Base-by-base conservation (phyloP, 2,329 filamentous ascomycete genomes). In the Ophiostoma novo-ulmi region DNA sequence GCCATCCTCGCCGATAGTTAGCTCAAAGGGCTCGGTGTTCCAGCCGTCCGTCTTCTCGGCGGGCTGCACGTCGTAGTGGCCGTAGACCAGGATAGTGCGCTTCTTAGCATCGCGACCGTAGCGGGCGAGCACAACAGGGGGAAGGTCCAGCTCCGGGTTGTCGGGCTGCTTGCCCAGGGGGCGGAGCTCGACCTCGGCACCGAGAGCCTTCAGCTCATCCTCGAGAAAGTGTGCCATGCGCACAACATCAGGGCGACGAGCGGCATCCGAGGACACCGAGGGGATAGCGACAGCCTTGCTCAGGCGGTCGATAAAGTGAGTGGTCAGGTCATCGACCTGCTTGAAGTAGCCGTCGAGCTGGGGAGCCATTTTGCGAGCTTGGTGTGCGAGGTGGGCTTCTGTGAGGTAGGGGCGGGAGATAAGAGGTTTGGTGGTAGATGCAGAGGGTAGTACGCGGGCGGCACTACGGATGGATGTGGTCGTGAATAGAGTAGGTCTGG, bases 61-160 rank as follows among this genome's bases (percentile, higher is more conserved):
- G 36, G 95, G 95, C 82, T 99, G 95, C 48, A 99, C 95, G 79
- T 99, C 95, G 83, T 99, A 99, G 84, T 99, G 95, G 67, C 95
- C 95, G 78, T 99, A 99, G 66, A 99, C 93, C 73, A 99, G 86
- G 75, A 99, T 95, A 48, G 94, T 98, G 72, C 92, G 88, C 88
- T 98, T 99, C 80, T 87, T 92, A 81, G 91, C 89, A 80, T 98
- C 94, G 80, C 88, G 92, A 75, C 95, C 94, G 80, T 98, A 98
- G 75, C 95, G 90, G 68, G 90, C 94, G 74, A 99, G 87, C 70
- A 99, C 88, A 69, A 97, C 94, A 1, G 95, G 95, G 3, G 95
- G 95, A 20, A 99, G 90, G 71, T 97, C 90, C 75, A 99, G 89
- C 76, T 94, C 85, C 78, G 97, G 93, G 79, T 93, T 93, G 78